Percentiles rank a stretch among this genome's conserved stretches.
phyloP scores from a whole-genome alignment of 768 basidiomycete genomes.

The Rhodotorula graminis region DNA sequence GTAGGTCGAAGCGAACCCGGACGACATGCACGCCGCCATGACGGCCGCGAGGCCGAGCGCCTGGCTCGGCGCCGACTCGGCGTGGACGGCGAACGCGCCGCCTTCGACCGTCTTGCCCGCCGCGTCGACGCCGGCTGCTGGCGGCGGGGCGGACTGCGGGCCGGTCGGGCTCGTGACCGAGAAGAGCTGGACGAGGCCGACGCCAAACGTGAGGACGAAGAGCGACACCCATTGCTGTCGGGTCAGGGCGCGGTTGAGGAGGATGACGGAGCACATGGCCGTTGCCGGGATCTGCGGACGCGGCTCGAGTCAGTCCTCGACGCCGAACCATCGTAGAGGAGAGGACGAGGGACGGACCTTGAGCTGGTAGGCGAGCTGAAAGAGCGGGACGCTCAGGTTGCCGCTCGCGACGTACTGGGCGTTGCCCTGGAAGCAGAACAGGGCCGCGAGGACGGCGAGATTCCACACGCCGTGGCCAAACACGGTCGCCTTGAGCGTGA shows the following conservation, averaged over 20 bases:
- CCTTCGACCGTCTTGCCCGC: background rate
- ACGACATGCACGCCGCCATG: constrained; percentile 82
- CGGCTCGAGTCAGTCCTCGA: background rate
- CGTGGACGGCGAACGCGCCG: background rate
- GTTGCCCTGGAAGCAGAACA: constrained; percentile 61
- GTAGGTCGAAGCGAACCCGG: constrained; percentile 90
- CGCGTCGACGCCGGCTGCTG: background rate
- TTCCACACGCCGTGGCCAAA: constrained; percentile 90
- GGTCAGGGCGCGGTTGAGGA: constrained; percentile 61
- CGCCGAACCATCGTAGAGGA: too few species aligned
- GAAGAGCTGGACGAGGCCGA: constrained; percentile 62
- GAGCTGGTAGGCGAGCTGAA: constrained; percentile 97
- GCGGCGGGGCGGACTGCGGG: background rate
- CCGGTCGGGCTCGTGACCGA: constrained; percentile 43
- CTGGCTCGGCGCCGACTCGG: constrained; percentile 55
- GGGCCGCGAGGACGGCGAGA: constrained; percentile 84
- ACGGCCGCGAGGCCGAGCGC: constrained; percentile 83
- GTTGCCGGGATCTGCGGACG: constrained; percentile 57
- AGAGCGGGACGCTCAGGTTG: constrained; percentile 85
- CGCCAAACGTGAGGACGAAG: constrained; percentile 46
- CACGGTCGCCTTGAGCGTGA: constrained; percentile 52
- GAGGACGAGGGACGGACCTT: constrained; percentile 49
- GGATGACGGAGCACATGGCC: constrained; percentile 79
- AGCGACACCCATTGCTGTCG: constrained; percentile 73
- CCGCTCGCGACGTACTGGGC: constrained; percentile 86